These are phyloP conservation scores for Cicer arietinum DNA, from an alignment of 306 rosid species.

Conservation along the genomic window DNA sequence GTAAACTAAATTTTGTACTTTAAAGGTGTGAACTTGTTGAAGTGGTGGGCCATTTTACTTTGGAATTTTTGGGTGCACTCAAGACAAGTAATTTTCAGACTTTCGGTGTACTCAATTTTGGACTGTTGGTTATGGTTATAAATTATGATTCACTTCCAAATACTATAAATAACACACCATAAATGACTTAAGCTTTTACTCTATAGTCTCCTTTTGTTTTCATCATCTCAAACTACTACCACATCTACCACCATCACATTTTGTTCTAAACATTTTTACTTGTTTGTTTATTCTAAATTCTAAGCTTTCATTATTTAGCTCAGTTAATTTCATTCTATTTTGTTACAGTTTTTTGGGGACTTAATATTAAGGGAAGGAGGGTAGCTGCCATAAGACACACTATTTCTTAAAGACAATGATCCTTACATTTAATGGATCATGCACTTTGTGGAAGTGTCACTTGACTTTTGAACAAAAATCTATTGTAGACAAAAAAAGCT, in stretches of 20 bases:
- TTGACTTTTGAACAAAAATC: constrained; percentile 58
- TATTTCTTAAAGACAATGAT: constrained; percentile 66
- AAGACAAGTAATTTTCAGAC: constrained; percentile 76
- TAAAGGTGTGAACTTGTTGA: constrained; percentile 64
- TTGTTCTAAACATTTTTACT: not conserved
- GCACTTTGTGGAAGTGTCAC: constrained; percentile 59
- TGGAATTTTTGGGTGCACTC: constrained; percentile 71
- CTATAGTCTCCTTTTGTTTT: constrained; percentile 33
- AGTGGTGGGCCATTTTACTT: constrained; percentile 56
- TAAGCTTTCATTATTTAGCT: constrained; percentile 50
- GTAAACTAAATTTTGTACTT: constrained; percentile 7
- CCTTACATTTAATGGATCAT: constrained; percentile 55
- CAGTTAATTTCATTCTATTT: too few species aligned
- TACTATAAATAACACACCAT: constrained; percentile 49
- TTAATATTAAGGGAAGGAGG: constrained; percentile 38
- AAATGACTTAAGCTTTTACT: constrained; percentile 47
- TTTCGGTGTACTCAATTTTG: constrained; percentile 75
- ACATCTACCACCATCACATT: constrained; percentile 26
- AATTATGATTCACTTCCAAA: constrained; percentile 39
- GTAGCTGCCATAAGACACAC: constrained; percentile 40
- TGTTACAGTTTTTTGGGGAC: constrained; percentile 33
- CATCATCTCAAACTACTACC: constrained; percentile 32
- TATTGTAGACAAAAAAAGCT: constrained; percentile 66
- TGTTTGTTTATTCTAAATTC: constrained; percentile 31
- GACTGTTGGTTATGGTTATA: constrained; percentile 50